Base-by-base conservation (phyloP, 1,284 basidiomycete genomes). In the Ustilago bromivora region DNA sequence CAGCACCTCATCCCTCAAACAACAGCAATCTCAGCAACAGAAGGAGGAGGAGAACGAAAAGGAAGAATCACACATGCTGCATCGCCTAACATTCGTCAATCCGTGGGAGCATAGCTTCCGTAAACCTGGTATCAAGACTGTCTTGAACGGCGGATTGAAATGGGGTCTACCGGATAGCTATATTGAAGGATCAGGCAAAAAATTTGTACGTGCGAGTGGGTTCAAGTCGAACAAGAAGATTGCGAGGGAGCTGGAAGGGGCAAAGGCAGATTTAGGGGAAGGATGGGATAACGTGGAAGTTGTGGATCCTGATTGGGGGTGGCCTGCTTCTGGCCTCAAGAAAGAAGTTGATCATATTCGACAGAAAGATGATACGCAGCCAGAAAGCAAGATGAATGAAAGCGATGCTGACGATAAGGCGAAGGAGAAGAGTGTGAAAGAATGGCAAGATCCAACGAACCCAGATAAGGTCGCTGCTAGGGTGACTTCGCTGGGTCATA, bases 401-500 rank as follows among this genome's bases (percentile, higher is more conserved):
- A 31, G 58, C 0, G 67, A 60, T 2, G 64, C 55, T 3, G 65
- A 65, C 19, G 63, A 67, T 43, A 59, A 43, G 19, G 46, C 65
- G 6, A 61, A 73, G 32, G 61, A 71, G 46, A 54, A 43, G 28
- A n/a, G 47, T 19, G 9, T 64, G 19, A 31, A 19, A 2, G 75
- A 77, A 31, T 77, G 75, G 75, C 28, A 49, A 13, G 67, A 77
- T 36, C 69, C 66, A 7, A 64, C 58, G 28, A 54, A 61, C 4
- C 54, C 54, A 4, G 13, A 43, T 8, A 35, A 55, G 3, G 34
- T 43, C 17, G 75, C 67, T 1, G 78, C 67, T 4, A 46, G 65
- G n/a, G 78, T 72, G 1, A 84, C 83, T 28, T 85, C 83, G 84
- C 61, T 85, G 3, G 84, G 84, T 0, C 84, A 85, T 51, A 83